Evolutionary conservation across 2,329 filamentous ascomycete genomes (phyloP).

Genomic region (Pezicula rhizophila): DNA sequence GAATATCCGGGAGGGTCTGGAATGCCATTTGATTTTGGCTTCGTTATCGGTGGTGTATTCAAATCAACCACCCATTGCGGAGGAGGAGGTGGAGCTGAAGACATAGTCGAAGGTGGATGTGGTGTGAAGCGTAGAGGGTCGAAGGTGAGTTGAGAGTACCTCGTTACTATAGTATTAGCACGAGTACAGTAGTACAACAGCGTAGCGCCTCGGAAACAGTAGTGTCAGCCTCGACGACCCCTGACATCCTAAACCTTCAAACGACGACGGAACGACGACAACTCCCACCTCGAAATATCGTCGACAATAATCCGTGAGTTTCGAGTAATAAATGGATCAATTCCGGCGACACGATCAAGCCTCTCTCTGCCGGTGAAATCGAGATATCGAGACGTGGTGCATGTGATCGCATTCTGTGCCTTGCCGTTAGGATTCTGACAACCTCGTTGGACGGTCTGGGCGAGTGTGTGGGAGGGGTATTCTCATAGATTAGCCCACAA

Average conservation of each 20-base stretch:
- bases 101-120: slow-evolving; percentile 22
- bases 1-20: slow-evolving; percentile 84
- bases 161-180: no score
- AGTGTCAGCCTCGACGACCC: slow-evolving; percentile 5
- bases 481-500: slow-evolving; percentile 15
- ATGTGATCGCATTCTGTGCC: slow-evolving; percentile 19
- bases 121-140: background rate
- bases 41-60: slow-evolving; percentile 60
- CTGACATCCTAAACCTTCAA: slow-evolving; percentile 7
- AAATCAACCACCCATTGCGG: slow-evolving; percentile 84
- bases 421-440: slow-evolving; percentile 13
- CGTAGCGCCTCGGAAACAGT: slow-evolving; percentile 9
- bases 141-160: background rate
- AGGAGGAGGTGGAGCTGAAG: slow-evolving; percentile 36
- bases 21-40: slow-evolving; percentile 60
- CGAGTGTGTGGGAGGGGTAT: slow-evolving; percentile 21
- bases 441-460: slow-evolving; percentile 21
- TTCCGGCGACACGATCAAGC: slow-evolving; percentile 10
- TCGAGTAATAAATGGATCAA: slow-evolving; percentile 15
- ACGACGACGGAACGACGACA: slow-evolving; percentile 1
- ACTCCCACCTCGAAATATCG: background rate
- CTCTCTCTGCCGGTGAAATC: slow-evolving; percentile 16
- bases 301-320: background rate
- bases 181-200: no score
- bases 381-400: slow-evolving; percentile 3